Base-by-base conservation (phyloP, 306 rosid genomes). In the Mimosa bimucronata region DNA sequence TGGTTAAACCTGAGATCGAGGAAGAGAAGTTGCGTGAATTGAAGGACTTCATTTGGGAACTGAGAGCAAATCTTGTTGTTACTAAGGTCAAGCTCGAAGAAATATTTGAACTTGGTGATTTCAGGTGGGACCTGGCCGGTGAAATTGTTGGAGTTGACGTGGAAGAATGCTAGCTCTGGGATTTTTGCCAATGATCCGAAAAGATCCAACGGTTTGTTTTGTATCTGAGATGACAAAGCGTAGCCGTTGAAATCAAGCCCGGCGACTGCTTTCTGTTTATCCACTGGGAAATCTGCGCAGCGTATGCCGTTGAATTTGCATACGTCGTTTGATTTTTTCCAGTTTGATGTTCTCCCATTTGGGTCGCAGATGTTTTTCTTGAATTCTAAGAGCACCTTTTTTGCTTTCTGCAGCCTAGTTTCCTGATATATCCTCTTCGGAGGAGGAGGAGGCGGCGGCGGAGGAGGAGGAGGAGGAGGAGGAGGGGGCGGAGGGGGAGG, bases 41-140 rank as follows among this genome's bases (percentile, higher is more conserved):
- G 9, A 5, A 92, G 80, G 40, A 87, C 87, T 2, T 74, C 46
- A 0, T 0, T 0, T 1, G 98, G 98, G 23, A 94, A 94, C 3
- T 0, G 0, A 1, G 93, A 90, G 0, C 0, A 0, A 0, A 87
- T 25, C 7, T 81, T 73, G 90, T 91, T 92, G 88, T 89, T 94
- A 64, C 97, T 94, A 19, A 94, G 86, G 44, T 94, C 98, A 1
- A 92, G 85, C 85, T 94, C 97, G 83, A 9, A 94, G 69, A 94
- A 89, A 80, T 0, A 65, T 42, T 3, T 3, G 74, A 69, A 64
- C 0, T 6, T 65, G 14, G 1, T 0, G 71, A 71, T 80, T 0
- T 0, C 0, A 1, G 2, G 7, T 37, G 93, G 92, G 64, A 89
- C 26, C 0, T 0, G 0, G 7, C 78, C 88, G 7, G 66, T 71